phyloP scores from a whole-genome alignment of 805 yeast genomes.

The Kodamaea leandrae region DNA sequence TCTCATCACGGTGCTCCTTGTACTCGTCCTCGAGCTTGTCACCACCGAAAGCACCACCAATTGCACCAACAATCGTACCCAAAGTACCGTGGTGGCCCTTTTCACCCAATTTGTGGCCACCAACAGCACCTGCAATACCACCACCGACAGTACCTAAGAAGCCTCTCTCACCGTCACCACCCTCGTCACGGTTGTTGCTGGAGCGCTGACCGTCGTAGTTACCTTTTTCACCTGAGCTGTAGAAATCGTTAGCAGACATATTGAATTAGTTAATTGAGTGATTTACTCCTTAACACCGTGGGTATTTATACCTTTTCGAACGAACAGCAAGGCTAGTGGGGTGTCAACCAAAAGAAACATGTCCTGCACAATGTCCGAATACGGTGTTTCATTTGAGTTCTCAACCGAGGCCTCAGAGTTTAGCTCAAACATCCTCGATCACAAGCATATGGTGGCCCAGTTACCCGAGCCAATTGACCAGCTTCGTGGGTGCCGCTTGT shows the following conservation, averaged over 20 bases:
- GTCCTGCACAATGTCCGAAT: not conserved
- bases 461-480: no score
- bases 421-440: not conserved
- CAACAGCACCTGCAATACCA: constrained; percentile 31
- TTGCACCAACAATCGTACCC: constrained; percentile 30
- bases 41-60: constrained; percentile 29
- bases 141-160: constrained; percentile 26
- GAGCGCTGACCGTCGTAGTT: constrained; percentile 13
- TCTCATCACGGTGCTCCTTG: constrained; percentile 16
- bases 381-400: not conserved
- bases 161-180: constrained; percentile 28
- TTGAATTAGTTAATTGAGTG: constrained; percentile 2
- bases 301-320: not conserved
- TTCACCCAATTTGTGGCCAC: constrained; percentile 26
- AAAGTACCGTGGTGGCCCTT: constrained; percentile 25
- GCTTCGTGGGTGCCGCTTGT: no score
- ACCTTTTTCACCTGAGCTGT: constrained; percentile 25
- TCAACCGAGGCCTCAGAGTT: not conserved
- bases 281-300: not conserved
- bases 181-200: constrained; percentile 13
- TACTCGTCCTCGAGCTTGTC: constrained; percentile 25
- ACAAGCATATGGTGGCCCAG: no score
- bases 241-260: constrained; percentile 30
- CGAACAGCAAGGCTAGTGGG: not conserved
- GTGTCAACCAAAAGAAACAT: not conserved